These are phyloP conservation scores for Symbiodinium natans DNA, from an alignment of 73 alveolate genomes.

Conservation along the genomic window DNA sequence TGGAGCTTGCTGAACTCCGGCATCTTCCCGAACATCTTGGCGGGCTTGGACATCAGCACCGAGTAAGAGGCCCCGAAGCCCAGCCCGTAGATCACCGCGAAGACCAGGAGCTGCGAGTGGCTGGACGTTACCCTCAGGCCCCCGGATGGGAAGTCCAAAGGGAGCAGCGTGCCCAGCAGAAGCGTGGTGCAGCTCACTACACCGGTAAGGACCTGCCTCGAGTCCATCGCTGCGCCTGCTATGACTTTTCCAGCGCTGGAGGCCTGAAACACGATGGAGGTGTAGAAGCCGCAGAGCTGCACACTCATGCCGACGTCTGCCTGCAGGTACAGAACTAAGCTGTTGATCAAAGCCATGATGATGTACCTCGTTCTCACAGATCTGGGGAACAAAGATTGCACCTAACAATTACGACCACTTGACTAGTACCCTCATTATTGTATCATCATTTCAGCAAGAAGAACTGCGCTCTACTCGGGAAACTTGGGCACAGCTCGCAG, in stretches of 20 bases:
- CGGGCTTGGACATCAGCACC: not conserved
- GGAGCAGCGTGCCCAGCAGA: not conserved
- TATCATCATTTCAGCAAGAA: too few relatives aligned
- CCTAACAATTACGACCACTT: too few relatives aligned
- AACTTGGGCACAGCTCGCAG: not conserved
- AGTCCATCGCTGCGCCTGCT: not conserved
- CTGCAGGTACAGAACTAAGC: not conserved
- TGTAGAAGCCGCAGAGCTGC: not conserved
- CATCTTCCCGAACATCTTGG: not conserved
- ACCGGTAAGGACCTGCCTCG: not conserved
- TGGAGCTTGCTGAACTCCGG: conserved; percentile 8
- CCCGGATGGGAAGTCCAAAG: not conserved
- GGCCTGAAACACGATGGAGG: not conserved
- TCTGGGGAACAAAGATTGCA: too few relatives aligned
- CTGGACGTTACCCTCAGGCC: not conserved
- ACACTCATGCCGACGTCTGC: not conserved
- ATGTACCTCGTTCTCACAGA: not conserved
- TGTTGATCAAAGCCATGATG: not conserved
- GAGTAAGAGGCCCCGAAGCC: conserved; percentile 9
- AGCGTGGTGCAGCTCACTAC: not conserved
- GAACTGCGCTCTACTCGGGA: too few relatives aligned
- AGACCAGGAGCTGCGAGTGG: not conserved
- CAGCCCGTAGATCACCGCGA: not conserved
- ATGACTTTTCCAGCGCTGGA: not conserved
- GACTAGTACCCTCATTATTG: too few relatives aligned